Base-by-base conservation (phyloP, 257 asterid species). In the Salvia hispanica region DNA sequence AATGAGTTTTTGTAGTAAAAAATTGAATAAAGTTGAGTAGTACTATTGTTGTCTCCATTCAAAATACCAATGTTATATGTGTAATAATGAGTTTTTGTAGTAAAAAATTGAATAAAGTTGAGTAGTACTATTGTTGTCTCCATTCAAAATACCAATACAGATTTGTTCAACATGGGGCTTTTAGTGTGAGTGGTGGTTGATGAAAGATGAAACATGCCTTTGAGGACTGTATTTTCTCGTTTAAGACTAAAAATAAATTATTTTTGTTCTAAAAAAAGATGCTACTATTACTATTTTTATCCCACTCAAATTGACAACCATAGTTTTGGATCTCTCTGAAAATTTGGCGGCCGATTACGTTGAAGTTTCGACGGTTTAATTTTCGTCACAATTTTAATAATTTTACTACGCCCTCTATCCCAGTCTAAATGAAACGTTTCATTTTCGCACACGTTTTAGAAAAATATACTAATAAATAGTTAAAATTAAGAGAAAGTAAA, bases 381-480 rank as follows among this genome's bases (percentile, higher is more conserved):
- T 58, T 59, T 39, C 9, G 18, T 47, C 74, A 70, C 65, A 58
- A 34, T 58, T 47, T 5, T 58, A 33, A 60, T 58, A 56, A 10
- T 31, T 40, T 58, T 18, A 31, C 15, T 42, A 42, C 13, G 3
- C 21, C 58, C 47, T 18, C 1, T 7, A 1, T 39, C 7, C 3
- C 31, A 2, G 3, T 25, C 31, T 25, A 25, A 18, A 2, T 2
- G 31, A 1, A 2, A 2, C 3, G 31, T 25, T 25, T 25, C 31
- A 25, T 25, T 25, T 25, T 25, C 31, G 31, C 2, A 25, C 31
- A 1, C 31, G 31, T 25, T 25, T 25, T 25, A 25, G 3, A 25
- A 25, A 25, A 25, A 25, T 25, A 25, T 25, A 0, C 2, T 25
- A 25, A 25, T 2, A 25, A 25, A 25, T 25, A 25, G 31, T 25